These are phyloP conservation scores for Magnaporthales sp. DNA, from an alignment of 2,329 filamentous ascomycete species.

Conservation along the genomic window DNA sequence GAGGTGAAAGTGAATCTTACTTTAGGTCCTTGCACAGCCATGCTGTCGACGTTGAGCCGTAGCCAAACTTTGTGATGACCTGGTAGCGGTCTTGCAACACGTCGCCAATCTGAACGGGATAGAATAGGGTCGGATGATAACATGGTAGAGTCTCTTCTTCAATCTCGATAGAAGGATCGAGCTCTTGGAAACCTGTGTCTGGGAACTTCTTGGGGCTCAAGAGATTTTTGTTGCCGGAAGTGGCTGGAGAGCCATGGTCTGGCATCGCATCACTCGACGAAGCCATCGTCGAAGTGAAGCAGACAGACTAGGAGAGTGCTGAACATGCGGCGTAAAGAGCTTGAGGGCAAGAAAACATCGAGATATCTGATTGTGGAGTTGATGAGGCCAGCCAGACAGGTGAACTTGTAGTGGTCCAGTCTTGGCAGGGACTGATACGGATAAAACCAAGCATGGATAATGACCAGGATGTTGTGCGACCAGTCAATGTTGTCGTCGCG, in stretches of 20 bases:
- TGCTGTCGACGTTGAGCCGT: slow-evolving; percentile 17
- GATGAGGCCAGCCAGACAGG: too few species aligned
- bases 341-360: too few species aligned
- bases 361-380: too few species aligned
- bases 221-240: too few species aligned
- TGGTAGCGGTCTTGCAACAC: slow-evolving; percentile 19
- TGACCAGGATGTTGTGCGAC: not conserved
- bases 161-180: not conserved
- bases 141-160: not conserved
- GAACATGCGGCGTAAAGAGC: too few species aligned
- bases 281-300: not conserved
- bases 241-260: too few species aligned
- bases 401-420: too few species aligned
- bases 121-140: not conserved
- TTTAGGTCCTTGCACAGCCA: slow-evolving; percentile 20
- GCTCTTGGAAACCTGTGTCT: not conserved
- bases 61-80: slow-evolving; percentile 19
- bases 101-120: slow-evolving; percentile 19
- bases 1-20: slow-evolving; percentile 9
- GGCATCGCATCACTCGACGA: not conserved
- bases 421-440: too few species aligned
- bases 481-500: too few species aligned
- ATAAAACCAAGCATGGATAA: too few species aligned
- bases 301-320: not conserved
- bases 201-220: not conserved